phyloP scores from a whole-genome alignment of 441 rosid genomes.

The Eruca vesicaria region DNA sequence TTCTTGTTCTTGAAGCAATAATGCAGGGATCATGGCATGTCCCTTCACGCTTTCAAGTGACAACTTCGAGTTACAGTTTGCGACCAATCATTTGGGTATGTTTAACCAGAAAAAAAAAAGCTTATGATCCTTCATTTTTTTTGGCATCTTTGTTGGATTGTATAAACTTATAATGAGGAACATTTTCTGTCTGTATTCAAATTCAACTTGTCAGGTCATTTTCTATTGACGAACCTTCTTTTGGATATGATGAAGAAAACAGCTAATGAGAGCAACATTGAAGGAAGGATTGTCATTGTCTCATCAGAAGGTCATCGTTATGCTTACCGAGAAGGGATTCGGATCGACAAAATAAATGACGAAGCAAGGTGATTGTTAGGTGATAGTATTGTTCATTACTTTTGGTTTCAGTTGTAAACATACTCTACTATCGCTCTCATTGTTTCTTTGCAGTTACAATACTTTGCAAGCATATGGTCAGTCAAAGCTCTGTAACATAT shows the following conservation, averaged over 20 bases:
- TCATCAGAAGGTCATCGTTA: constrained; percentile 52
- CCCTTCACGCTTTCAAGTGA: constrained; percentile 61
- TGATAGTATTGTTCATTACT: constrained; percentile 1
- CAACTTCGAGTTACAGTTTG: constrained; percentile 62
- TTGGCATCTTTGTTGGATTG: not conserved
- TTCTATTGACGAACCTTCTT: constrained; percentile 55
- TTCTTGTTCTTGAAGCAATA: constrained; percentile 49
- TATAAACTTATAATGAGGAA: not conserved
- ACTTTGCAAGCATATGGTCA: constrained; percentile 52
- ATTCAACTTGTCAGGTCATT: constrained; percentile 48
- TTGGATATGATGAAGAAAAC: constrained; percentile 60
- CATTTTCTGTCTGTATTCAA: not conserved
- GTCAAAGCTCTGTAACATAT: constrained; percentile 63
- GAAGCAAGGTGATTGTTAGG: constrained; percentile 44
- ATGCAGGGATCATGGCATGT: constrained; percentile 66
- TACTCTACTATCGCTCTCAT: constrained; percentile 4
- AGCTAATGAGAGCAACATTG: constrained; percentile 43
- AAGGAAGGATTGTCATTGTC: constrained; percentile 63
- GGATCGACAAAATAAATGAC: constrained; percentile 51
- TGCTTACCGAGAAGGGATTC: constrained; percentile 49
- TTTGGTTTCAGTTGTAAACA: not conserved
- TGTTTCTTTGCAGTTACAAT: constrained; percentile 38
- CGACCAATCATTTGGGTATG: constrained; percentile 69
- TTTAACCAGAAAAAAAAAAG: too few relatives aligned
- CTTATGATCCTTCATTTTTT: not conserved